Evolutionary conservation across 768 basidiomycete species (phyloP), one percentile per base, ranked within the genome.

Genomic region (Pilatotrama ljubarskyi): DNA sequence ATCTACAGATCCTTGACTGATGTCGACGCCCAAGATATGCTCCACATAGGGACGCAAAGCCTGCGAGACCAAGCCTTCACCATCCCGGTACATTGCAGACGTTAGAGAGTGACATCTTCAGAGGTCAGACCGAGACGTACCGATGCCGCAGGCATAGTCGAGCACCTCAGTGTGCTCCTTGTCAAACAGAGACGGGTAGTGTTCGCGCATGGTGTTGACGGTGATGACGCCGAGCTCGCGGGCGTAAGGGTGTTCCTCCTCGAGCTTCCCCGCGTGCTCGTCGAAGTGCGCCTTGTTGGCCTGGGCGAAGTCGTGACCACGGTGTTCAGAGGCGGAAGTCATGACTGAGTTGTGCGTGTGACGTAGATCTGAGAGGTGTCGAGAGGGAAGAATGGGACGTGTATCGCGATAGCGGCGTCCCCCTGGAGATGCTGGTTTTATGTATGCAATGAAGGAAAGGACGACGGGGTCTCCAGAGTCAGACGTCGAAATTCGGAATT

Each of bases 91-190:
- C n/a, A n/a, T n/a, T n/a, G n/a, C n/a, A n/a, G n/a, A n/a, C n/a
- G n/a, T n/a, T n/a, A n/a, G n/a, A n/a, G n/a, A n/a, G n/a, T n/a
- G n/a, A n/a, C n/a, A n/a, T n/a, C n/a, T n/a, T n/a, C n/a, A n/a
- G n/a, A n/a, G n/a, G n/a, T 10, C 29, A 32, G 29, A 32, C 29
- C 29, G 10, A 32, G 36, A 65, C 74, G 37, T 58, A 86, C 87
- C 90, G 61, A 82, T 82, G 13, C 89, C 88, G 68, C 90, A 91
- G 5, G 90, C 90, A 66, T 82, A 91, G 64, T 91, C 90, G 79
- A 92, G 76, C 17, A 87, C 76, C 6, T 72, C 75, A 5, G 89
- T 90, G 6, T 64, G 66, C 26, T 83, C 78, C 43, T 82, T 80
- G 53, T 84, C 75, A 64, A 91, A 86, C 0, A 66, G 46, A 11